These are phyloP conservation scores for Paracorniculantispora psalliotae DNA, from an alignment of 2,329 filamentous ascomycete genomes.

Conservation along the genomic window DNA sequence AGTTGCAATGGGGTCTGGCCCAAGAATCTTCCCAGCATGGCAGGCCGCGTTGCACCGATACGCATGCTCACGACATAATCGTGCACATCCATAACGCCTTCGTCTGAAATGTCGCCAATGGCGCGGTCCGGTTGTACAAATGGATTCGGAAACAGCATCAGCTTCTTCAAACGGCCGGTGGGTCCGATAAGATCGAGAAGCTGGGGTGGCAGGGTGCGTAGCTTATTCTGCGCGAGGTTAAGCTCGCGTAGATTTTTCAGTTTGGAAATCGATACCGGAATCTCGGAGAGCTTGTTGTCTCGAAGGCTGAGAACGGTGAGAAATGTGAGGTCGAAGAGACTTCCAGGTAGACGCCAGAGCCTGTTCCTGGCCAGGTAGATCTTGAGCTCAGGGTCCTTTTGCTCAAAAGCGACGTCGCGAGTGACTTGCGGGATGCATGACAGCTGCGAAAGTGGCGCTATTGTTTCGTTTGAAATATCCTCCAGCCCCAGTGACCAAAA, in stretches of 20 bases:
- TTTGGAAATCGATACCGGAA: slow-evolving; percentile 55
- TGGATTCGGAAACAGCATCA: slow-evolving; percentile 60
- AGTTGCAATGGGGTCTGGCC: slow-evolving; percentile 6
- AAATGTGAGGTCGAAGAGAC: slow-evolving; percentile 56
- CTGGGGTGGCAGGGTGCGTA: slow-evolving; percentile 59
- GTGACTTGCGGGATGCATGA: slow-evolving; percentile 49
- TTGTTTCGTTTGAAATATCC: slow-evolving; percentile 49
- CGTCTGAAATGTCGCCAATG: slow-evolving; percentile 10
- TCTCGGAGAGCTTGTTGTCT: slow-evolving; percentile 54
- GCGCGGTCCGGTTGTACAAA: slow-evolving; percentile 42
- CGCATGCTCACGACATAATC: slow-evolving; percentile 11
- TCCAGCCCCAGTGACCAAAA: slow-evolving; percentile 54
- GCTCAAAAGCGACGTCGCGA: slow-evolving; percentile 54
- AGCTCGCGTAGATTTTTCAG: slow-evolving; percentile 56
- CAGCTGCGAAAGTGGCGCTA: slow-evolving; percentile 53
- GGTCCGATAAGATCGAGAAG: slow-evolving; percentile 51
- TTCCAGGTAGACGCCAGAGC: slow-evolving; percentile 51
- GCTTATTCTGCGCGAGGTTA: slow-evolving; percentile 60
- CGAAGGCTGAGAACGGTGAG: slow-evolving; percentile 63
- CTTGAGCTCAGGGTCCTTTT: slow-evolving; percentile 53
- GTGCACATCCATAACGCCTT: slow-evolving; percentile 12
- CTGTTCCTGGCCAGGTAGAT: slow-evolving; percentile 58
- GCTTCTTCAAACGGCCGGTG: slow-evolving; percentile 40
- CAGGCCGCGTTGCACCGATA: not conserved
- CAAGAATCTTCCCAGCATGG: slow-evolving; percentile 12